Evolutionary conservation across 176 grass and related monocot genomes (phyloP).

Genomic region (Tuctoria greenei): DNA sequence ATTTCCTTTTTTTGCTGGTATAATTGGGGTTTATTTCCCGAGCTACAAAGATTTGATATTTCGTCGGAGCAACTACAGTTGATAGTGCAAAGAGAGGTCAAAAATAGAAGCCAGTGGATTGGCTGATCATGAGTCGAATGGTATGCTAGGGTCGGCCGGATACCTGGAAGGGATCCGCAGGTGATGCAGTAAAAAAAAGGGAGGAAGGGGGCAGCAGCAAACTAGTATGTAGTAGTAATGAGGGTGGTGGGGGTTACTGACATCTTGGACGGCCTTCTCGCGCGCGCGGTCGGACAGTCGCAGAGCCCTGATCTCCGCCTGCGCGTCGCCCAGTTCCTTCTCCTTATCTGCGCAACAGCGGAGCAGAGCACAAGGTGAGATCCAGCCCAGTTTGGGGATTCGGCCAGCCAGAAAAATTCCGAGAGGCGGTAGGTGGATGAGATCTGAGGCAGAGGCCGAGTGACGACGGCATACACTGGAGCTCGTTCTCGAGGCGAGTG

Average conservation of each 20-base stretch:
- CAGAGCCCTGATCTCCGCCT: slow-evolving; percentile 88
- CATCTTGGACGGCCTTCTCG: slow-evolving; percentile 97
- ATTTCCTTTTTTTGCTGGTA: too few relatives aligned
- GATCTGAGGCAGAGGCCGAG: slow-evolving; percentile 7
- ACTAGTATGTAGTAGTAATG: not conserved
- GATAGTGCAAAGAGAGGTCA: not conserved
- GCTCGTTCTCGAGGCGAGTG: slow-evolving; percentile 91
- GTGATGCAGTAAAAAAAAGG: not conserved
- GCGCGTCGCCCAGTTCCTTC: slow-evolving; percentile 74
- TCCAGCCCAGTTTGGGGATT: slow-evolving; percentile 4
- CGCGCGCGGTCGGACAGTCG: slow-evolving; percentile 87
- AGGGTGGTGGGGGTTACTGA: slow-evolving; percentile 38
- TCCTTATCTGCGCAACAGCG: slow-evolving; percentile 69
- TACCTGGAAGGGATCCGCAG: not conserved
- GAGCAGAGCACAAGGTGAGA: slow-evolving; percentile 1
- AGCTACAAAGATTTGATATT: not conserved
- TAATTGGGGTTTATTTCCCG: not conserved
- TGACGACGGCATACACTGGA: slow-evolving; percentile 35
- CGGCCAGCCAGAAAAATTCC: not conserved
- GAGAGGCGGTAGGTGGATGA: not conserved
- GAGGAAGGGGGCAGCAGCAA: not conserved
- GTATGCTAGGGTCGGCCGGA: not conserved
- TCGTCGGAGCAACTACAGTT: not conserved
- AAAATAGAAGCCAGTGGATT: not conserved
- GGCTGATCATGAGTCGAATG: not conserved